Conservation (phyloP, 495 filamentous ascomycete genomes). For the Aspergillus indologenus region DNA sequence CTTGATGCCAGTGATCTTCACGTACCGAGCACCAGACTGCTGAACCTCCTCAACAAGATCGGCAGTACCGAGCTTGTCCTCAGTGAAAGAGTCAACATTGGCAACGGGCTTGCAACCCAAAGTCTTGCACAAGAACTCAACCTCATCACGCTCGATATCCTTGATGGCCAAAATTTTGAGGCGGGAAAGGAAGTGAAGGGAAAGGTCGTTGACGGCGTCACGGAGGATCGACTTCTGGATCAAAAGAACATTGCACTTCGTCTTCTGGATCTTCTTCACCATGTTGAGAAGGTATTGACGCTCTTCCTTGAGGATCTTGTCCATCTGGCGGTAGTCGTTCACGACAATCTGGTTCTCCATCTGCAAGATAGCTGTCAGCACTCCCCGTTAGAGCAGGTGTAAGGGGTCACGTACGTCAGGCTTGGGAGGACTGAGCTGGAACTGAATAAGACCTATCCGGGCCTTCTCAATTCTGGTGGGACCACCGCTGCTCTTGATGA, state of each 20-base stretch:
- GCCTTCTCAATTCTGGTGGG: conserved; percentile 96
- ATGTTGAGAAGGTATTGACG: conserved; percentile 96
- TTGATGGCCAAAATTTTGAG: conserved; percentile 93
- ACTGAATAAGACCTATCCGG: conserved; percentile 93
- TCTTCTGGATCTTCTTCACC: conserved; percentile 99
- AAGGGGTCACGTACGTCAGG: conserved; percentile 69
- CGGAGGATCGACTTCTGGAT: conserved; percentile 98
- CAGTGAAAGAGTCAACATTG: conserved; percentile 97
- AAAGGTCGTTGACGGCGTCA: conserved; percentile 96
- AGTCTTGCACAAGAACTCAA: conserved; percentile 98
- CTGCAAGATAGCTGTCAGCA: conserved; percentile 39
- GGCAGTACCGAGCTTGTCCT: conserved; percentile 96
- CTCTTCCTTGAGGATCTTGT: conserved; percentile 99
- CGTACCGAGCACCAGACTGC: conserved; percentile 79
- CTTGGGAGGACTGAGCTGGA: conserved; percentile 96
- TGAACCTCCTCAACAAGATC: conserved; percentile 93
- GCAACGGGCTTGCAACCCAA: conserved; percentile 98
- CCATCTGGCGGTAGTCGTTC: conserved; percentile 99
- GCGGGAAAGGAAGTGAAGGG: conserved; percentile 94
- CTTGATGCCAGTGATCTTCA: conserved; percentile 91
- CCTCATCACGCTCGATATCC: conserved; percentile 96
- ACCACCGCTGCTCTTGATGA: conserved; percentile 90
- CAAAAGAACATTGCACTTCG: conserved; percentile 96
- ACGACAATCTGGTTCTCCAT: conserved; percentile 99
- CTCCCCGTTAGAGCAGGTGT: no score